These are phyloP conservation scores for Podospora pseudopauciseta DNA, from an alignment of 495 filamentous ascomycete species.

Conservation along the genomic window DNA sequence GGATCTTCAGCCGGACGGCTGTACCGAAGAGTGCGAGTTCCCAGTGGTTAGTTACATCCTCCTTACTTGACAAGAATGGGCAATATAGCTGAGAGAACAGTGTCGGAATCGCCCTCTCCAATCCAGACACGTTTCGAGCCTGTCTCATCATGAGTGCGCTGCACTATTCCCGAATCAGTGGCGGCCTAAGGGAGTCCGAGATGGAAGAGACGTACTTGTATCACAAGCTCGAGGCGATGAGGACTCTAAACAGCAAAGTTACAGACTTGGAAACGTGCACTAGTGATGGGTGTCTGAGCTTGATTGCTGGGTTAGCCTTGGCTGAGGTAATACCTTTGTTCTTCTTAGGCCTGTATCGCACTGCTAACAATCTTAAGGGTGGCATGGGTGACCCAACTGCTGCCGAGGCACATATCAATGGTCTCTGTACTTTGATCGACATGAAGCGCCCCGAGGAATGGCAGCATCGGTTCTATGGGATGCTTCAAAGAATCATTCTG, in stretches of 20 bases:
- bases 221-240: conserved; percentile 28
- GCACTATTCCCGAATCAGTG: conserved; percentile 23
- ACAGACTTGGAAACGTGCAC: conserved; percentile 13
- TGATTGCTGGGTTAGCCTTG: conserved; percentile 27
- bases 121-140: conserved; percentile 21
- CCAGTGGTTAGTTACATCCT: conserved; percentile 14
- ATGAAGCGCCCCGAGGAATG: conserved; percentile 19
- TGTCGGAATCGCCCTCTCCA: conserved; percentile 15
- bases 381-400: conserved; percentile 24
- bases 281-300: conserved; percentile 20
- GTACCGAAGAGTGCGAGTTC: conserved; percentile 20
- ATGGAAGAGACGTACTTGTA: conserved; percentile 28
- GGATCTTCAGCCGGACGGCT: conserved; percentile 19
- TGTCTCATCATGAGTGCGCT: conserved; percentile 22
- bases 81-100: conserved; percentile 1
- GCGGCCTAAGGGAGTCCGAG: neutral
- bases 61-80: neutral
- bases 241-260: conserved; percentile 22
- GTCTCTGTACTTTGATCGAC: conserved; percentile 24
- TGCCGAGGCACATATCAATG: conserved; percentile 25
- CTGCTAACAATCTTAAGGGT: conserved; percentile 3
- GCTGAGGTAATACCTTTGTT: conserved; percentile 21
- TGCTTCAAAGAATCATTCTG: conserved; percentile 23
- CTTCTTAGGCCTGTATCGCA: neutral
- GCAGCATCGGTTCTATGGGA: conserved; percentile 21